Conservation (phyloP, 345 rosid genomes). For the Eucalyptus pauciflora region DNA sequence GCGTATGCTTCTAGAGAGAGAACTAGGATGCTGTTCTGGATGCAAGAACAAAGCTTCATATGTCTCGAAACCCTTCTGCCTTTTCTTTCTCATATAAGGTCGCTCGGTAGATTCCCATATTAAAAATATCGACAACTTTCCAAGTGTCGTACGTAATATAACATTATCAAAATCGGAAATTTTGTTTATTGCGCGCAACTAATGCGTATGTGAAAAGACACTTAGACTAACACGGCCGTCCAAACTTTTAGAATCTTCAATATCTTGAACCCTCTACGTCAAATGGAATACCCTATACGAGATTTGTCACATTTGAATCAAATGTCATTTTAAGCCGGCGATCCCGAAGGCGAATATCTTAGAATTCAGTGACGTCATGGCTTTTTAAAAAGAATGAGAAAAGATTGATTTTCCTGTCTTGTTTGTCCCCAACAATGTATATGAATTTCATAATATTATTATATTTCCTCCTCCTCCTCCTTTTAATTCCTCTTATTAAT, state of each 20-base stretch:
- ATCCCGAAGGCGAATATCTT: neutral
- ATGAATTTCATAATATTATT: neutral
- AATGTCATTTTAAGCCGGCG: neutral
- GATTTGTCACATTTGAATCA: neutral
- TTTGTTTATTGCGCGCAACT: neutral
- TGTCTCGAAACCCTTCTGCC: neutral
- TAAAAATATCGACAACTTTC: neutral
- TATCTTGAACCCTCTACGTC: neutral
- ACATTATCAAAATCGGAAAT: neutral
- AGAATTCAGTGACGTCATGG: neutral
- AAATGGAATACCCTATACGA: neutral
- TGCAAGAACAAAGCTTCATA: neutral
- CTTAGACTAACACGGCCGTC: neutral
- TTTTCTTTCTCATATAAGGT: neutral
- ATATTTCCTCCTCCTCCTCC: neutral
- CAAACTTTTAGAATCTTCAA: neutral
- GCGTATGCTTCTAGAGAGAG: neutral
- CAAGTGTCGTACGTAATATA: neutral
- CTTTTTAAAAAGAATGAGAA: neutral
- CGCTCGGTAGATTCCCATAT: neutral
- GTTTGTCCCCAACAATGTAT: neutral
- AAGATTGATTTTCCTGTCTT: neutral
- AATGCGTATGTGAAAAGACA: neutral
- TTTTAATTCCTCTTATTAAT: neutral
- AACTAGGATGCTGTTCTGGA: neutral